Conservation (phyloP, 805 yeast genomes). For the Starmera caribaea region DNA sequence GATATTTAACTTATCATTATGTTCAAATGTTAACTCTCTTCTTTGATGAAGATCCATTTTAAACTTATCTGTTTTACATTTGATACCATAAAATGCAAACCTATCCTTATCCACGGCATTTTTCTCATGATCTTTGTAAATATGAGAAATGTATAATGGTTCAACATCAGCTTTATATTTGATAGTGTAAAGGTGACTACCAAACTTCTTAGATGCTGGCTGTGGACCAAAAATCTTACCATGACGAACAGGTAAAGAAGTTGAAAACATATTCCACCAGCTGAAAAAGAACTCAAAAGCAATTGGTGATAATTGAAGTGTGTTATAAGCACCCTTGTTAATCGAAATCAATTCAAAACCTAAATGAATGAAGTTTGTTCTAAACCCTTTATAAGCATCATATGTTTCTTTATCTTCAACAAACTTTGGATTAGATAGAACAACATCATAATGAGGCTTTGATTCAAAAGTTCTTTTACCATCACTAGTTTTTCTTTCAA, state of each 20-base stretch:
- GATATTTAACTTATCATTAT: constrained; percentile 35
- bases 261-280: constrained; percentile 87
- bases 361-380: constrained; percentile 77
- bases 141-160: constrained; percentile 69
- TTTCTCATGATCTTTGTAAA: constrained; percentile 42
- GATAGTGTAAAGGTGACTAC: constrained; percentile 64
- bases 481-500: constrained; percentile 34
- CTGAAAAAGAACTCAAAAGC: constrained; percentile 56
- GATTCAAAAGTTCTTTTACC: constrained; percentile 34
- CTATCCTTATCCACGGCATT: constrained; percentile 30
- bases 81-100: constrained; percentile 53
- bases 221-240: constrained; percentile 61
- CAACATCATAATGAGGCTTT: constrained; percentile 51
- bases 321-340: constrained; percentile 41
- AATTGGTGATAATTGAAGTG: constrained; percentile 68
- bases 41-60: constrained; percentile 60
- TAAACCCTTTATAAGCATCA: constrained; percentile 73
- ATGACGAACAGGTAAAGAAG: constrained; percentile 68
- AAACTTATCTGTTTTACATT: constrained; percentile 46
- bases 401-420: constrained; percentile 39
- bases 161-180: constrained; percentile 67
- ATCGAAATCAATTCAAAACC: constrained; percentile 45
- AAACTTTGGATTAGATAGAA: constrained; percentile 44
- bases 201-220: constrained; percentile 54
- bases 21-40: constrained; percentile 35